Evolutionary conservation across 192 early-diverging fungal genomes (phyloP).

Genomic region (Lobosporangium transversale): DNA sequence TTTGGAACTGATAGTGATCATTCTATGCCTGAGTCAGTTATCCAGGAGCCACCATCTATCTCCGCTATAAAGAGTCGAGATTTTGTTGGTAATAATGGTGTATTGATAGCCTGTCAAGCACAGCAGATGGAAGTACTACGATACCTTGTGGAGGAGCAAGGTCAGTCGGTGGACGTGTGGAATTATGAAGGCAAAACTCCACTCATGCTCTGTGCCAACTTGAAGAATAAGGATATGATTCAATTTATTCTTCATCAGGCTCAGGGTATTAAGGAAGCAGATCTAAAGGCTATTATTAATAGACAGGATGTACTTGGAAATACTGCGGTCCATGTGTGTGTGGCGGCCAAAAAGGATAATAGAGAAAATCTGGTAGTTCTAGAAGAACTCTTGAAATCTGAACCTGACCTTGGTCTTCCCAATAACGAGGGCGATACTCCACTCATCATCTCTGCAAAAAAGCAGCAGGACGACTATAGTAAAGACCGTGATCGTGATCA

Average conservation of each 20-base stretch:
- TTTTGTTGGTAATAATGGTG: constrained; percentile 48
- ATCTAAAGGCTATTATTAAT: constrained; percentile 31
- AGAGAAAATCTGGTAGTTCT: constrained; percentile 13
- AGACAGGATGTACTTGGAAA: constrained; percentile 54
- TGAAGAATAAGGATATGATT: constrained; percentile 37
- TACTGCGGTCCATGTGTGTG: constrained; percentile 38
- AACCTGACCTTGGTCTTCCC: constrained; percentile 32
- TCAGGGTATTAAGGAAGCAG: background rate
- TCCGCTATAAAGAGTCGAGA: constrained; percentile 50
- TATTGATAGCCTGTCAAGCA: constrained; percentile 52
- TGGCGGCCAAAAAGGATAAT: no score
- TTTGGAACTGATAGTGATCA: constrained; percentile 18
- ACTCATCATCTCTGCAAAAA: constrained; percentile 35
- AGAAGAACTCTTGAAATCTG: constrained; percentile 18
- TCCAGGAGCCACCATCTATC: constrained; percentile 5
- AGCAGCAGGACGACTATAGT: constrained; percentile 7
- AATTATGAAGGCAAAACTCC: constrained; percentile 56
- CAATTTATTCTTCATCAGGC: constrained; percentile 22
- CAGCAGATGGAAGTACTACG: constrained; percentile 34
- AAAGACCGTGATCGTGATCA: constrained; percentile 7
- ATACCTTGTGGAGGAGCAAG: constrained; percentile 29
- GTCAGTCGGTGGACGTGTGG: constrained; percentile 14
- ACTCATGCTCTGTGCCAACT: constrained; percentile 48
- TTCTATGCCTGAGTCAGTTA: no score
- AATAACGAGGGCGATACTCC: constrained; percentile 54